Percentiles rank a stretch among this genome's conserved stretches.
Conservation (phyloP, 2,329 filamentous ascomycete species). For the Talaromyces amestolkiae region DNA sequence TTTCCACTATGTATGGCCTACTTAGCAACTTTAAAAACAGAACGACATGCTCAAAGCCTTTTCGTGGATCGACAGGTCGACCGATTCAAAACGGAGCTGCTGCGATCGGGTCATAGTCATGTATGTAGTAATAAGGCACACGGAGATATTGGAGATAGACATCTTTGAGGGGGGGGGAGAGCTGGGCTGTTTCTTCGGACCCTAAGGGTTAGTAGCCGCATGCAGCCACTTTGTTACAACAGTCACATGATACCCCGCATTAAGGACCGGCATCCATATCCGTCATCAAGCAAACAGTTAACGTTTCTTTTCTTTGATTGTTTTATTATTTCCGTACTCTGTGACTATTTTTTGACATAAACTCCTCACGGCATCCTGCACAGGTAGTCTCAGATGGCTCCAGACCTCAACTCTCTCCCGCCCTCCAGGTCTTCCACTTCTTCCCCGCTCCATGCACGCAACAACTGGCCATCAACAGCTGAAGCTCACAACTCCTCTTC, state of each 20-base stretch:
- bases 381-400: slow-evolving; percentile 54
- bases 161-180: no score
- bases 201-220: slow-evolving; percentile 3
- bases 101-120: no score
- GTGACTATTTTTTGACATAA: not conserved
- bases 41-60: no score
- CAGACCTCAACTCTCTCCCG: slow-evolving; percentile 71
- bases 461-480: slow-evolving; percentile 23
- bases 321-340: not conserved
- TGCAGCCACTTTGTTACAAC: not conserved
- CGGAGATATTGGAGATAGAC: no score
- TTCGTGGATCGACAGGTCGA: no score
- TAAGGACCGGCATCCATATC: not conserved
- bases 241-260: slow-evolving; percentile 20
- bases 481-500: slow-evolving; percentile 52
- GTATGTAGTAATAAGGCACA: no score
- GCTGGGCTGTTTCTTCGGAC: not conserved
- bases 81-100: no score
- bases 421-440: slow-evolving; percentile 50
- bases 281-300: not conserved
- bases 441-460: slow-evolving; percentile 37
- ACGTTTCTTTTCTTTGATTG: not conserved
- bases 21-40: no score
- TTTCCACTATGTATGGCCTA: no score
- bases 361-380: not conserved